Conservation (phyloP, 345 rosid genomes). For the Reutealis trisperma region DNA sequence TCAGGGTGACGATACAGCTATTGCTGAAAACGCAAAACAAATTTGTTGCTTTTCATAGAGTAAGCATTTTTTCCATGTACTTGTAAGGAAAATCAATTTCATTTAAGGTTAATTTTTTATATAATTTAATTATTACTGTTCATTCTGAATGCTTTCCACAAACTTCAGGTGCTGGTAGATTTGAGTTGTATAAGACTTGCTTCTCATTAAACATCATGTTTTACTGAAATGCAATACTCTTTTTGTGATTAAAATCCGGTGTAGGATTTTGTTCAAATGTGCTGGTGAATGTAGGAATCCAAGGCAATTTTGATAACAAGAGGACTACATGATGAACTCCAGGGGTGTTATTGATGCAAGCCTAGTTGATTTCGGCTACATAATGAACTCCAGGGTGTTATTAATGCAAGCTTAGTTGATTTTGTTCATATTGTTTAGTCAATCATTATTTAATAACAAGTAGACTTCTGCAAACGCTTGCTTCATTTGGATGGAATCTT, state of each 20-base stretch:
- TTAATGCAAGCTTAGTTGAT: too few species aligned
- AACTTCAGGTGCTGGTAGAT: background rate
- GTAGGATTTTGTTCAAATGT: background rate
- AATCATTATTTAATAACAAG: background rate
- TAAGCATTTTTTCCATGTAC: conserved; percentile 42
- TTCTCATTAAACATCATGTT: background rate
- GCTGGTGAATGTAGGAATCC: background rate
- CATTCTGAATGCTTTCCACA: background rate
- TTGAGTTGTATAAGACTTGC: background rate
- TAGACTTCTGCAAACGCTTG: background rate
- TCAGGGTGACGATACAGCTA: conserved; percentile 52
- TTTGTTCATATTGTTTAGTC: background rate
- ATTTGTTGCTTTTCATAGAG: conserved; percentile 74
- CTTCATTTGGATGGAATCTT: background rate
- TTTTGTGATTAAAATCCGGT: background rate
- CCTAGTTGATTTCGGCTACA: background rate
- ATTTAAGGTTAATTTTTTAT: conserved; percentile 3
- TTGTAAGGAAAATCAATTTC: conserved; percentile 4
- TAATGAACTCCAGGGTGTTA: too few species aligned
- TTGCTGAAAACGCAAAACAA: conserved; percentile 58
- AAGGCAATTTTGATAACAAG: background rate
- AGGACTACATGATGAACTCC: background rate
- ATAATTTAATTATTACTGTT: background rate
- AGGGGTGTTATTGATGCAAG: too few species aligned
- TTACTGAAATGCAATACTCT: background rate